These are phyloP conservation scores for Shiraia sp. DNA, from an alignment of 2,329 filamentous ascomycete species.

Conservation along the genomic window DNA sequence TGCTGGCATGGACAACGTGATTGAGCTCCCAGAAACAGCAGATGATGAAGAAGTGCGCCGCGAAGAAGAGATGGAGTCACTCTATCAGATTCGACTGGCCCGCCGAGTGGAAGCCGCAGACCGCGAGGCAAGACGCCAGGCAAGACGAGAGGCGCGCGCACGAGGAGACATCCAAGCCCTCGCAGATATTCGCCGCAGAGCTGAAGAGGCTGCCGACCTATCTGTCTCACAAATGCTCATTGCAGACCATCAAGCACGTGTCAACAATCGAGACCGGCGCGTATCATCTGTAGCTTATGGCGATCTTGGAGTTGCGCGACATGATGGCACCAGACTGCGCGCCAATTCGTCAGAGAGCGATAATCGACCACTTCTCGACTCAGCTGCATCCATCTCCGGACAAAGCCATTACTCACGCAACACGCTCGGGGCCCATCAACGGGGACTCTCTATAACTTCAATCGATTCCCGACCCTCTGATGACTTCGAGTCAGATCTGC, in stretches of 20 bases:
- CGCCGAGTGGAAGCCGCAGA: slow-evolving; percentile 76
- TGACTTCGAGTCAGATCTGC: slow-evolving; percentile 32
- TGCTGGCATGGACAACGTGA: slow-evolving; percentile 85
- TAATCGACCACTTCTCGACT: slow-evolving; percentile 69
- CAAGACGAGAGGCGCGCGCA: slow-evolving; percentile 71
- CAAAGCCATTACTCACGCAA: slow-evolving; percentile 29
- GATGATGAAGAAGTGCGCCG: slow-evolving; percentile 79
- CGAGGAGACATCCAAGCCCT: slow-evolving; percentile 71
- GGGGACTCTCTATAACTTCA: slow-evolving; percentile 50
- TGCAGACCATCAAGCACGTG: slow-evolving; percentile 58
- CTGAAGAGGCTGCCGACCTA: slow-evolving; percentile 47
- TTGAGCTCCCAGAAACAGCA: slow-evolving; percentile 79
- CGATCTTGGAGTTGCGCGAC: slow-evolving; percentile 73
- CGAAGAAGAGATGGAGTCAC: slow-evolving; percentile 87
- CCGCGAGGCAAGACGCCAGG: slow-evolving; percentile 72
- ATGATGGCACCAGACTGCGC: slow-evolving; percentile 75
- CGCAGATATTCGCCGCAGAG: slow-evolving; percentile 60
- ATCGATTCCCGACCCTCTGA: slow-evolving; percentile 44
- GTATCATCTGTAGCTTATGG: slow-evolving; percentile 78
- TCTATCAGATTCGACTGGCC: slow-evolving; percentile 85
- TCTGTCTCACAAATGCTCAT: slow-evolving; percentile 52
- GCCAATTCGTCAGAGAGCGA: slow-evolving; percentile 76
- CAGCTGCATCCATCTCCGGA: slow-evolving; percentile 66
- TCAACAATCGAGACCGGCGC: slow-evolving; percentile 65
- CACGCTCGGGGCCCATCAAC: slow-evolving; percentile 42